Evolutionary conservation across 2,329 filamentous ascomycete species (phyloP).

Genomic region (Monilinia polystroma): DNA sequence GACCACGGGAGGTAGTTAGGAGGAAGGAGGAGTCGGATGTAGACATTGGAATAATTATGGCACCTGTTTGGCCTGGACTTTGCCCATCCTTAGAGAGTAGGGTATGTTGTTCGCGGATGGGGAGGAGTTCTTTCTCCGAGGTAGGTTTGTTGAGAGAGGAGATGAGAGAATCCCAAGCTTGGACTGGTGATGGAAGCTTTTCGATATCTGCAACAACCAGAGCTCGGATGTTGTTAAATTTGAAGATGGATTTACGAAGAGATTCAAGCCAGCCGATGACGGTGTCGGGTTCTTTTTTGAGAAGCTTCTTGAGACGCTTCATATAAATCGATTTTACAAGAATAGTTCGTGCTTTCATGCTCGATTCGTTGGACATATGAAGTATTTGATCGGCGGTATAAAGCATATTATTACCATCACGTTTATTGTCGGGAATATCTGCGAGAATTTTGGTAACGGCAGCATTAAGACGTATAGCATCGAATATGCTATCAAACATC

Average conservation of each 20-base stretch:
- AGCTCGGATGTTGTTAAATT: constrained; percentile 80
- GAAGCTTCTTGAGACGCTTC: constrained; percentile 76
- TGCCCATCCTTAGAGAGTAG: constrained; percentile 75
- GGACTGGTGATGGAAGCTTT: constrained; percentile 72
- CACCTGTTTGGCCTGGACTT: constrained; percentile 69
- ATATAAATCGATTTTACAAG: constrained; percentile 87
- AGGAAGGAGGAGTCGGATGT: constrained; percentile 91
- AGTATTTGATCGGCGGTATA: constrained; percentile 71
- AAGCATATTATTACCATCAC: constrained; percentile 71
- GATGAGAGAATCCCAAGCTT: constrained; percentile 69
- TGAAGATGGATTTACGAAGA: constrained; percentile 73
- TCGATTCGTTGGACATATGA: constrained; percentile 74
- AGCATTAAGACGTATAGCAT: constrained; percentile 63
- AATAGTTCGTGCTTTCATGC: constrained; percentile 73
- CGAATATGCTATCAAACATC: constrained; percentile 87
- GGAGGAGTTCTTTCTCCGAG: constrained; percentile 55
- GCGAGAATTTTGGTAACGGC: constrained; percentile 78
- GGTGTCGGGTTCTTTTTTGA: constrained; percentile 71
- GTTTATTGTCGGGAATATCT: constrained; percentile 89
- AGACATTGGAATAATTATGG: constrained; percentile 84
- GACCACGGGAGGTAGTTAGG: constrained; percentile 70
- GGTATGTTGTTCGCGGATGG: constrained; percentile 67
- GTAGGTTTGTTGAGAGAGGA: constrained; percentile 42
- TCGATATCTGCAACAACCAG: constrained; percentile 79
- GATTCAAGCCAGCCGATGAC: constrained; percentile 77